Evolutionary conservation across 2,329 filamentous ascomycete genomes (phyloP).

Genomic region (Dothistroma septosporum): DNA sequence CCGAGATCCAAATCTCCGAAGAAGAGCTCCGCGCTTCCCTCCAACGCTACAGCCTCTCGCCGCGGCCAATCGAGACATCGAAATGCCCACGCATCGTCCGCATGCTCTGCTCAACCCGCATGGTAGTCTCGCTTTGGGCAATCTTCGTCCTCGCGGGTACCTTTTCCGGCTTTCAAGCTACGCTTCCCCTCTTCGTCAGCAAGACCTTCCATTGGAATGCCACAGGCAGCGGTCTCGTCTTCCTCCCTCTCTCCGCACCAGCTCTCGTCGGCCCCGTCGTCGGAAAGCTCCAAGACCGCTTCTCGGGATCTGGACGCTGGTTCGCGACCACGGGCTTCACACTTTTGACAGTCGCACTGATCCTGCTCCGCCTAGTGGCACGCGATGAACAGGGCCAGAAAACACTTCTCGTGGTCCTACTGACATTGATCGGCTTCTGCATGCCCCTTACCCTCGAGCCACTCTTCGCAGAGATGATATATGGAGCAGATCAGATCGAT

Average conservation of each 20-base stretch:
- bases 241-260: slow-evolving; percentile 23
- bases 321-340: slow-evolving; percentile 18
- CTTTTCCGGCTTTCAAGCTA: slow-evolving; percentile 22
- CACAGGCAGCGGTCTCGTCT: slow-evolving; percentile 23
- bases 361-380: slow-evolving; percentile 19
- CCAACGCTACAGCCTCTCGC: background rate
- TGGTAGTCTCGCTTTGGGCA: slow-evolving; percentile 22
- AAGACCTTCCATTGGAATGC: slow-evolving; percentile 21
- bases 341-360: slow-evolving; percentile 11
- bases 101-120: slow-evolving; percentile 19
- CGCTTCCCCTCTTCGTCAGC: slow-evolving; percentile 20
- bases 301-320: slow-evolving; percentile 16
- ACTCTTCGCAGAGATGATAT: slow-evolving; percentile 22
- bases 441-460: slow-evolving; percentile 22
- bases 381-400: slow-evolving; percentile 15
- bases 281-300: slow-evolving; percentile 20
- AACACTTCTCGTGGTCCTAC: slow-evolving; percentile 17
- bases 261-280: slow-evolving; percentile 24
- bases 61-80: background rate
- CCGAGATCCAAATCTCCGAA: background rate
- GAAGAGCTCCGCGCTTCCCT: background rate
- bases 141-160: slow-evolving; percentile 19
- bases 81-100: slow-evolving; percentile 18
- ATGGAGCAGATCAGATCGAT: slow-evolving; percentile 16
- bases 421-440: slow-evolving; percentile 18